Base-by-base conservation (phyloP, 116 monocot genomes). In the Phalaenopsis hybrid region DNA sequence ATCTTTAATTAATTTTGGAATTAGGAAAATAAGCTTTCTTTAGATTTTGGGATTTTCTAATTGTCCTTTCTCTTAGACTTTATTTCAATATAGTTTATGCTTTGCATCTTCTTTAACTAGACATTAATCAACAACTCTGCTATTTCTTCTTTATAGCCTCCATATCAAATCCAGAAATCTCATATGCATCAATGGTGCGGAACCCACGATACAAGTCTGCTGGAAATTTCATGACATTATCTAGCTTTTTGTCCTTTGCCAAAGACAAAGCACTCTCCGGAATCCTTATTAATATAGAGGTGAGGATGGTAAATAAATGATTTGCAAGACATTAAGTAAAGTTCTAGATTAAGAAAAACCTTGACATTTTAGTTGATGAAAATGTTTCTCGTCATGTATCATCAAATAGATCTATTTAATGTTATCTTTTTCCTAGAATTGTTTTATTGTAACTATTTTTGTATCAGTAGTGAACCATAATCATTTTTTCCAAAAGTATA, bases 221-320 rank as follows among this genome's bases (percentile, higher is more conserved):
- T 31, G 90, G 90, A 67, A 87, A 59, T 37, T 90, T 90, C 67
- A 45, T 85, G 55, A 87, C 34, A 23, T 67, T 90, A 70, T 83
- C 83, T 50, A 85, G 87, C 3, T 90, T 90, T 70, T 83, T 90
- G 79, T 55, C 74, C 58, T 83, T 87, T 80, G 83, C 87, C 18
- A 90, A 84, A 78, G 77, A 58, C 23, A 85, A 87, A 57, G 63
- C 78, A 74, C 68, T 90, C 68, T 83, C 69, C 20, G 87, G 90
- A 83, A 34, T 90, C 34, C 57, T 87, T 65, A 87, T 90, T 81
- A 81, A 45, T 41, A 81, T 90, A 79, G 74, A 90, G 88, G 90
- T 90, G 21, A 83, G 79, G 51, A 57, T 67, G 16, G 34, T 28
- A 59, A 69, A 74, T 18, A 17, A 74, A 74, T 74, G 41, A 74